Base-by-base conservation (phyloP, 1,139 yeast species). In the Debaryomyces nepalensis region DNA sequence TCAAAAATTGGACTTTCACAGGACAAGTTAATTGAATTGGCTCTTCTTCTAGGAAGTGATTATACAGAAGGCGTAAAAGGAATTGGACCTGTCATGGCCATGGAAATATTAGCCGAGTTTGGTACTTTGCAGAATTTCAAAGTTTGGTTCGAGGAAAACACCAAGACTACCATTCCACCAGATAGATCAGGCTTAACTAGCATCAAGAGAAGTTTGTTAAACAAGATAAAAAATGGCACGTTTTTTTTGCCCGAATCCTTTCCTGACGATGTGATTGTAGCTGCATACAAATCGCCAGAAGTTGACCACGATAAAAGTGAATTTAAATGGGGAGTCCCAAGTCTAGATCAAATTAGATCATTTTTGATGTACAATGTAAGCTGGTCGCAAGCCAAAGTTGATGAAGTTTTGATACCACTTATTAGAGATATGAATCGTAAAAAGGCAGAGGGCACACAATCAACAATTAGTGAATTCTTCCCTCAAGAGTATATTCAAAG, bases 91-190 rank as follows among this genome's bases (percentile, higher is more conserved):
- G 98, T 93, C 0, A 74, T 86, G 22, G 95, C 97, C 0, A 80
- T 90, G 80, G 98, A 95, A 61, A 79, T 95, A n/a, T 57, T 95
- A 26, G 96, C 96, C 0, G 96, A 91, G 52, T 95, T 93, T 64
- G 83, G 79, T 0, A 51, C 57, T 49, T 59, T 73, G 26, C 42
- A 51, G 10, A 43, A 49, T 0, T 70, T 73, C 43, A 73, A 71
- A 45, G 20, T 47, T 11, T 75, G 79, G 79, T 72, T 63, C 47
- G 75, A 70, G 40, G 55, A 58, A 7, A 57, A 63, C 26, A 55
- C 66, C 3, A 43, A 60, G 3, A 54, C 58, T 9, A 44, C 47
- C 2, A 41, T 46, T 10, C 43, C 49, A 15, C 19, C 35, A n/a
- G 58, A 55, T 26, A 44, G 43, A 27, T 40, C 50, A 6, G 47